Evolutionary conservation across 345 rosid genomes (phyloP), one percentile per base, ranked within the genome.

Genomic region (Mallotus nudiflorus): DNA sequence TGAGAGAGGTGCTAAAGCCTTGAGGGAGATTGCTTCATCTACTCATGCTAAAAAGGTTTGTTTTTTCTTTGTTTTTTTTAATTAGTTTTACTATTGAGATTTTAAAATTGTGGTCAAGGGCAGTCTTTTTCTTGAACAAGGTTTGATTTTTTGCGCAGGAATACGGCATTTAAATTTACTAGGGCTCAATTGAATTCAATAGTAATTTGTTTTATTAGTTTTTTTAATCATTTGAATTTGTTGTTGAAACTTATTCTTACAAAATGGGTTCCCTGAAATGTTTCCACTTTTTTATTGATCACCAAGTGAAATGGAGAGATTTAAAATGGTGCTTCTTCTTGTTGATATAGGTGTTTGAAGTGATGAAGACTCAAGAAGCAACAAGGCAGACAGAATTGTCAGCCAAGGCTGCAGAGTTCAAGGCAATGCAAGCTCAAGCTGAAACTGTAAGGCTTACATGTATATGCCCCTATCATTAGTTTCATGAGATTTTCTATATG

Each of bases 361-460:
- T 69, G 31, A 83, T 90, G 50, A 89, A 89, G 86, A 86, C 85
- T 65, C 87, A 81, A 77, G 99, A 95, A 69, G 94, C 88, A 77
- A 95, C 98, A 22, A 89, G 84, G 73, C 92, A 84, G 76, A 69
- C 85, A 40, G 97, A 92, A 76, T 54, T 82, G 74, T 67, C 83
- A 64, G 86, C 83, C 2, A 88, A 87, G 86, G 83, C 82, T 22
- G 90, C 91, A 12, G 96, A 90, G 79, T 95, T 80, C 69, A 95
- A 92, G 83, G 92, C 96, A 65, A 51, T 82, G 75, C 96, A 89
- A 85, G 87, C 98, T 37, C 94, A 90, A 78, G 92, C 98, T 44
- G 97, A 92, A 85, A 82, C 85, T 80, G 99, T 95, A 80, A 85
- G 87, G 59, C 75, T 49, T 48, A 15, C 50, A 39, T 55, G 16